Evolutionary conservation across 495 filamentous ascomycete species (phyloP), one percentile per base, ranked within the genome.

Genomic region (Evernia prunastri): DNA sequence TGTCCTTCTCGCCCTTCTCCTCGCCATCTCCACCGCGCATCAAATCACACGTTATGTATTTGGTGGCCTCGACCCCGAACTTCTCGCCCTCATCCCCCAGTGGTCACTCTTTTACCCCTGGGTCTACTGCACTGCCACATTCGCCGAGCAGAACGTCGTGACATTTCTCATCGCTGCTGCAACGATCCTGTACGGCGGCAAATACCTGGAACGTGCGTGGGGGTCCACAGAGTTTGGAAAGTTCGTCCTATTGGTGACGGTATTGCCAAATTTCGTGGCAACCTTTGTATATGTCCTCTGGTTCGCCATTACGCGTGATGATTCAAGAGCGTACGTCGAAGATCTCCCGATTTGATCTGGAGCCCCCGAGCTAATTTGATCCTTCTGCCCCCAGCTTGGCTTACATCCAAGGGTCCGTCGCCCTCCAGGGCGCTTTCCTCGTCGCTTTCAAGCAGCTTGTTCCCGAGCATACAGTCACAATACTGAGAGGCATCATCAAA

Each of bases 381-480:
- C 65, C 63, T 68, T 49, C 66, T 66, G 68, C 51, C 67, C 70
- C 58, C 59, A 68, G 62, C 36, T 63, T 64, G 66, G 63, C 36
- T 25, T 68, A 65, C 53, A 68, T 67, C 58, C 54, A 75, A 94
- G 95, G 95, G 65, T 92, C 89, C 51, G 86, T 96, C 65, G 85
- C 91, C 18, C 81, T 96, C 58, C 92, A 97, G 75, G 90, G 89
- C 39, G 91, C 90, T 65, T 97, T 97, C 79, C 87, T 98, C 63
- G 92, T 98, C 70, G 90, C 94, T 61, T 97, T 97, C 78, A 97
- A 96, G 76, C 95, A 98, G 74, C 89, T 98, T 40, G 90, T 97
- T 27, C 94, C 94, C 35, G 91, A 96, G 72, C 94, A 98, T 76
- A 97, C 94, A n/a, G 93, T 98, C 45, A 89, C 92, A 0, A 82